A percentile compares a stretch with the other conserved stretches of the same genome.
phyloP scores from a whole-genome alignment of 1,139 yeast genomes.

The Geotrichum restrictum region DNA sequence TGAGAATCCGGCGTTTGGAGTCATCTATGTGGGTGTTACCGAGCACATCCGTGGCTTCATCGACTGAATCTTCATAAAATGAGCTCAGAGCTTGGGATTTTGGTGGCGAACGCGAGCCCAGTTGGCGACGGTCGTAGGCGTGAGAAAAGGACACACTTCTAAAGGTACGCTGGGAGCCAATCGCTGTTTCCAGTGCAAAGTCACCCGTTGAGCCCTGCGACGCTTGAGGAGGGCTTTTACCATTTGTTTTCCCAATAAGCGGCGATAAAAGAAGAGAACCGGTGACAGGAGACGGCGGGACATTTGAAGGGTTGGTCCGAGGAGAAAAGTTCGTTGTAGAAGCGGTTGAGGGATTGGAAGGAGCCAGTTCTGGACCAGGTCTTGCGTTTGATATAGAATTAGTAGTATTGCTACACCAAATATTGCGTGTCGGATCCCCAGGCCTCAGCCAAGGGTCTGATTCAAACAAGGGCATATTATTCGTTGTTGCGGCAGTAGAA shows the following conservation, averaged over 20 bases:
- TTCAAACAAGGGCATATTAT: slow-evolving; percentile 6
- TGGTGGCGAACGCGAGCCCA: slow-evolving; percentile 10
- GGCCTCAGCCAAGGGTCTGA: slow-evolving; percentile 14
- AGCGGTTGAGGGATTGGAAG: neutral
- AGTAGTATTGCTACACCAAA: slow-evolving; percentile 9
- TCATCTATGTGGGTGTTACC: slow-evolving; percentile 9
- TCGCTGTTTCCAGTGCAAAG: slow-evolving; percentile 8
- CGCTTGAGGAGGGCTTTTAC: neutral
- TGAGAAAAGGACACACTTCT: slow-evolving; percentile 19
- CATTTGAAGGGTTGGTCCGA: neutral
- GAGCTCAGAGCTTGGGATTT: slow-evolving; percentile 1
- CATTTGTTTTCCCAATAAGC: neutral
- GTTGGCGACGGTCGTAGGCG: slow-evolving; percentile 2
- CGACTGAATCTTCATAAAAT: slow-evolving; percentile 8
- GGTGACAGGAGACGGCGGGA: slow-evolving; percentile 6
- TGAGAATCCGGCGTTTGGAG: neutral
- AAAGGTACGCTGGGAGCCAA: slow-evolving; percentile 14
- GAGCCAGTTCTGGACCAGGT: neutral
- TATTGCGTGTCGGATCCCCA: slow-evolving; percentile 12
- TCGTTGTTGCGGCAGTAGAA: neutral
- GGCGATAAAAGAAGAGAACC: slow-evolving; percentile 5
- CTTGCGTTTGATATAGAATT: neutral
- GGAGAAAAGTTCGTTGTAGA: slow-evolving; percentile 7
- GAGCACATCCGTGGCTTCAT: slow-evolving; percentile 9
- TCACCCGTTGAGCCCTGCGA: neutral